Base-by-base conservation (phyloP, 257 asterid genomes). In the Eucommia ulmoides region DNA sequence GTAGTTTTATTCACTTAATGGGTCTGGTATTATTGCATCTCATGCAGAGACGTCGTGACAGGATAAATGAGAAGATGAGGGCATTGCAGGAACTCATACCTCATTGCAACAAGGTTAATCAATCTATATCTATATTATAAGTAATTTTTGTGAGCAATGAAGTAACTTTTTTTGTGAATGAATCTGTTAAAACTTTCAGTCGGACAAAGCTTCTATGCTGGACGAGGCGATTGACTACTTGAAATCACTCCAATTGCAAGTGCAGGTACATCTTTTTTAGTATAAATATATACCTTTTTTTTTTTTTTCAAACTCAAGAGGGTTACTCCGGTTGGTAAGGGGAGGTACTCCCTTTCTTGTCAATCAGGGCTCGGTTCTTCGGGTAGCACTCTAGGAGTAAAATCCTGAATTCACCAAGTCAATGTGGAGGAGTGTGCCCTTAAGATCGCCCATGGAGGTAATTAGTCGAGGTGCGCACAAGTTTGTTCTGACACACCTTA, bases 181-280 rank as follows among this genome's bases (percentile, higher is more conserved):
- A 3, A 19, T 19, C 19, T 45, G 54, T 51, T 49, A 12, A 48
- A 19, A 25, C 41, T 26, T 52, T 51, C 69, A 76, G 83, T 23
- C 83, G 19, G 79, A 76, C 54, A 76, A 72, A 55, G 79, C 77
- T n/a, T n/a, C n/a, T n/a, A n/a, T n/a, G n/a, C n/a, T n/a, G n/a
- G n/a, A n/a, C n/a, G n/a, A n/a, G n/a, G 79, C 76, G 41, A 71
- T 75, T 41, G 76, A 75, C 67, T 76, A 76, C 74, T 52, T 72
- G 38, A 76, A 72, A 61, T 73, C 73, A 45, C 65, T 76, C 25
- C 79, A 68, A 53, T 12, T 68, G 63, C 76, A 68, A 68, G 67
- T 76, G 18, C 76, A 76, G 74, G 83, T 76, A 47, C 20, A 33
- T 23, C 29, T 24, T 21, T 18, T 46, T 23, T 2, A 35, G 2